Base-by-base conservation (phyloP, 495 filamentous ascomycete species). In the Diplogelasinospora grovesii region DNA sequence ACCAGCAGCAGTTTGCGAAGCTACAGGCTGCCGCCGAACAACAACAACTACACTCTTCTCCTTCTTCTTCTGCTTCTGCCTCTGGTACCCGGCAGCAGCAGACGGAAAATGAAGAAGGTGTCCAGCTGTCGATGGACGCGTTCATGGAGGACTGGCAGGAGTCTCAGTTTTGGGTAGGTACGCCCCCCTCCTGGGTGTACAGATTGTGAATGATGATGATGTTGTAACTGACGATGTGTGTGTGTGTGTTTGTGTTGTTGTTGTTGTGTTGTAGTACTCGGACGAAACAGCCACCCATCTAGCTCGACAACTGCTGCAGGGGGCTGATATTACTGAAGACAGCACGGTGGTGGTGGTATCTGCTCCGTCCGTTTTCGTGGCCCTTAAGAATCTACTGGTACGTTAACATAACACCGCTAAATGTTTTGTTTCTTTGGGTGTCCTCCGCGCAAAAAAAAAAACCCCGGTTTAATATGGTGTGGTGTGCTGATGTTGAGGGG, bases 111-210 rank as follows among this genome's bases (percentile, higher is more conserved):
- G 22, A 8, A 14, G 26, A 35, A 8, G 22, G 14, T 10, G 32
- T 19, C 53, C 54, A 62, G 26, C 45, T 84, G 22, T 78, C 72
- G 5, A 90, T 90, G 71, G 79, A 83, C 3, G 65, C 73, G 10
- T 90, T 90, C 57, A 63, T 66, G 1, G 85, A 90, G 64, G 81
- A 89, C 56, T 90, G 85, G 85, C 83, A 89, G 41, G 72, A 82
- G 41, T 80, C 74, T 39, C 85, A 90, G 57, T 88, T 89, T 52
- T 85, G 83, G 82, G 79, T 83, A 60, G 0, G 66, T 55, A 8
- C 7, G 11, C 4, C 21, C 5, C 5, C 20, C 35, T 37, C 13
- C 5, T 38, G 24, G 27, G 13, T n/a, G n/a, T n/a, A n/a, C n/a
- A 36, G 18, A 23, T 15, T n/a, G 11, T 14, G 24, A 31, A 18